A percentile compares a stretch with the other conserved stretches of the same genome.
These are phyloP conservation scores for Flaveria bidentis DNA, from an alignment of 129 eudicot genomes.

Conservation along the genomic window DNA sequence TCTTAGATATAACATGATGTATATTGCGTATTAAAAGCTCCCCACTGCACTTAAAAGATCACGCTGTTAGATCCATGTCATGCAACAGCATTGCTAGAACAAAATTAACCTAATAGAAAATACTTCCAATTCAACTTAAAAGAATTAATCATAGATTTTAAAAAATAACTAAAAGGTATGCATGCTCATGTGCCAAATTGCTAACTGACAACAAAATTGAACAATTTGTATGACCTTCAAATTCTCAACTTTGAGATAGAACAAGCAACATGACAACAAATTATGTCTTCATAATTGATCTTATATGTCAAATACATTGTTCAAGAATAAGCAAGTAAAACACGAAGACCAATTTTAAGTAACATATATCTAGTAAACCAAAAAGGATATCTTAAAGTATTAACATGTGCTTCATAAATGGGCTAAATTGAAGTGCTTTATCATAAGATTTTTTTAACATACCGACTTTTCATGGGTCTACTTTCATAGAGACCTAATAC, in stretches of 20 bases:
- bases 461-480: background rate
- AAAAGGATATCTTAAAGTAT: background rate
- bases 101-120: constrained; percentile 1
- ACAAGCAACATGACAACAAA: background rate
- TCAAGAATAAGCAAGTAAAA: background rate
- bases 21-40: constrained; percentile 62
- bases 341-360: too few species aligned
- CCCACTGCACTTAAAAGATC: constrained; percentile 44
- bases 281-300: background rate
- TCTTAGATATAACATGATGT: constrained; percentile 52
- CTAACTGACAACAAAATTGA: background rate
- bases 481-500: constrained; percentile 4
- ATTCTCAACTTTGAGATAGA: background rate
- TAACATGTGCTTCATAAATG: background rate
- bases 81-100: constrained; percentile 18
- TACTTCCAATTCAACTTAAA: background rate
- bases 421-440: background rate
- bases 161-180: background rate
- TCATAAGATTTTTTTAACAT: background rate
- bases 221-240: constrained; percentile 9
- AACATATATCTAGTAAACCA: background rate
- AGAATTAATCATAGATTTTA: background rate
- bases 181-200: background rate
- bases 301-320: background rate
- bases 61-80: constrained; percentile 12